Evolutionary conservation across 225 moss, liverwort and hornwort species (phyloP), one percentile per base, ranked within the genome.

Genomic region (Polytrichum commune): DNA sequence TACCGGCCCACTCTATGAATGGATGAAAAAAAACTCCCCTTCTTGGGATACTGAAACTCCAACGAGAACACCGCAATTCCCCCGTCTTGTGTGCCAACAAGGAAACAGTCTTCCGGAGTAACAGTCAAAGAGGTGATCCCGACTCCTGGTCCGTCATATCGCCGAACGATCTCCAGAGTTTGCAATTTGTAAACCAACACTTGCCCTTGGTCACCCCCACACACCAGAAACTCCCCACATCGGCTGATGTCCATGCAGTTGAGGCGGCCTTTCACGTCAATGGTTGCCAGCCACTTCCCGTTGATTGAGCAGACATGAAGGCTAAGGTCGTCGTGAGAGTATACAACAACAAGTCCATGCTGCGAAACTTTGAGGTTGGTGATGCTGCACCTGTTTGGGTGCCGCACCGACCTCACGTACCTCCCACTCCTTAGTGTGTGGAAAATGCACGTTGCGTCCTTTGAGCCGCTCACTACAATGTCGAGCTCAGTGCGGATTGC

Each of bases 61-160:
- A 92, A 75, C 27, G 92, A 90, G 68, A 84, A 92, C 63, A 92
- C 88, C 65, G 86, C 23, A 53, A 92, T 78, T 46, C 85, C 77
- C 62, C 92, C 92, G 20, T 88, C 90, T 68, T 90, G 81, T 28
- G 84, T 88, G 64, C 92, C 92, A 62, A 90, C 90, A 54, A 92
- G 84, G 65, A 92, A 90, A 82, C 90, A 92, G 67, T 90, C 92
- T 70, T 92, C 92, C 27, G 92, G 92, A 29, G 92, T 92, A 23
- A 90, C 88, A 63, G 86, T 76, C 29, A 92, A 78, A 33, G 88
- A 88, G 32, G 92, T 85, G 73, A 90, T 86, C 35, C 88, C 80
- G 27, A 83, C 83, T 74, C 83, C 80, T 68, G 83, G 71, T 66
- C 86, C 82, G 55, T 92, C 90, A 67, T 90, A 92, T 58, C 85